Evolutionary conservation across 2,329 filamentous ascomycete genomes (phyloP).

Genomic region (Trichoderma cornu-damae): DNA sequence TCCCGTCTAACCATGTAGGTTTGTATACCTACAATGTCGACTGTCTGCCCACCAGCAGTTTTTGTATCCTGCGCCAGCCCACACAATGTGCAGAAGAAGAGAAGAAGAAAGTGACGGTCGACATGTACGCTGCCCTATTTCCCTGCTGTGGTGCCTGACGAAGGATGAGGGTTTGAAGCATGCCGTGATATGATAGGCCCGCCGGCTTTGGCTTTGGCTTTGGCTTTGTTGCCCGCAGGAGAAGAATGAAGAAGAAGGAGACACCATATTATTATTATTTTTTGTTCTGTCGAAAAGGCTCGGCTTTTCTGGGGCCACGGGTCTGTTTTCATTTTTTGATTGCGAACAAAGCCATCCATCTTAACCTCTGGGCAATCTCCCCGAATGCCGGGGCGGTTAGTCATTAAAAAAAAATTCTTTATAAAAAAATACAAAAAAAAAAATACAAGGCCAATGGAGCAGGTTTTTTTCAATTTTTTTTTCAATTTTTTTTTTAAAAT

Average conservation of each 20-base stretch:
- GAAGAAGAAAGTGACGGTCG: background rate
- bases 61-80: constrained; percentile 1
- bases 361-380: background rate
- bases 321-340: background rate
- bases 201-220: background rate
- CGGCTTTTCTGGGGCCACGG: background rate
- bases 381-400: background rate
- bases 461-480: too few relatives aligned
- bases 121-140: constrained; percentile 14
- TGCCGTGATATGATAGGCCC: constrained; percentile 1
- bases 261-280: too few relatives aligned
- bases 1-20: background rate
- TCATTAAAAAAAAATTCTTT: too few relatives aligned
- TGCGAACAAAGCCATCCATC: background rate
- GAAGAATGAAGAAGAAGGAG: background rate
- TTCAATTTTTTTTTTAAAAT: too few relatives aligned
- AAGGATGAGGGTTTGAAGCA: constrained; percentile 10
- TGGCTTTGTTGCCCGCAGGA: constrained; percentile 1
- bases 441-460: too few relatives aligned
- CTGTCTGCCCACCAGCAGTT: background rate
- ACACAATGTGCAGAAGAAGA: constrained; percentile 3
- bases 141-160: constrained; percentile 20
- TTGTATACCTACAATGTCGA: background rate
- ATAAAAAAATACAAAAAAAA: background rate
- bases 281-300: background rate